Percentiles rank a stretch among this genome's conserved stretches.
Evolutionary conservation across 2,329 filamentous ascomycete genomes (phyloP).

Genomic region (Canariomyces notabilis): DNA sequence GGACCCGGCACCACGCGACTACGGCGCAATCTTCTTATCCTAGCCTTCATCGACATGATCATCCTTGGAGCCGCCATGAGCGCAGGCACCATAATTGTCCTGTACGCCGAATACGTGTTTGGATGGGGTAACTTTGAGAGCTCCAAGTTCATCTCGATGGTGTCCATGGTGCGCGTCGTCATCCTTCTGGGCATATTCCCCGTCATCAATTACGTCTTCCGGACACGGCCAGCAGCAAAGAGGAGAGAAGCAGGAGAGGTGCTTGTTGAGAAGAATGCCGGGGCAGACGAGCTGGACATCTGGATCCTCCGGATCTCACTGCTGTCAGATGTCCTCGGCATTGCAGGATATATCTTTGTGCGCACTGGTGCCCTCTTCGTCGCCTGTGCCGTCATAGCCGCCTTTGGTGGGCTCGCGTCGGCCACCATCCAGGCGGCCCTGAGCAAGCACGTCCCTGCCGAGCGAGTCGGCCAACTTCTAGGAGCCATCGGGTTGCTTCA

Average conservation of each 20-base stretch:
- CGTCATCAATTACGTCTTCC: constrained; percentile 68
- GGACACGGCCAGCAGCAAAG: constrained; percentile 46
- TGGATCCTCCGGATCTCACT: constrained; percentile 70
- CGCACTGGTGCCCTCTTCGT: constrained; percentile 61
- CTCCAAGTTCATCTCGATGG: constrained; percentile 73
- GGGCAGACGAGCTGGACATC: constrained; percentile 74
- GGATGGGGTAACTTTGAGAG: constrained; percentile 78
- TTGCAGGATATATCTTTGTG: constrained; percentile 67
- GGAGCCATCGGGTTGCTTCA: constrained; percentile 85
- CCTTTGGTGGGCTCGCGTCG: constrained; percentile 77
- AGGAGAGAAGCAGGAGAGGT: constrained; percentile 35
- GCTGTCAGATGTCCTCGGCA: constrained; percentile 70
- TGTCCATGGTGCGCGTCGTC: constrained; percentile 71
- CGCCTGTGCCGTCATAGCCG: constrained; percentile 64
- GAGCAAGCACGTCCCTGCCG: constrained; percentile 84
- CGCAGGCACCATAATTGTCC: constrained; percentile 70
- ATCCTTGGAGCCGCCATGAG: constrained; percentile 80
- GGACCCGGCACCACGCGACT: constrained; percentile 58
- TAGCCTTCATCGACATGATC: constrained; percentile 76
- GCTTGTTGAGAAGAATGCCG: constrained; percentile 50
- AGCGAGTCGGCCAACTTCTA: constrained; percentile 78
- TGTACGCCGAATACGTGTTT: constrained; percentile 79
- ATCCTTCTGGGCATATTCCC: constrained; percentile 73
- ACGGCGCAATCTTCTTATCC: constrained; percentile 73
- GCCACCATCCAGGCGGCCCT: constrained; percentile 79